phyloP scores from a whole-genome alignment of 306 rosid genomes.

The Cicer chorassanicum region DNA sequence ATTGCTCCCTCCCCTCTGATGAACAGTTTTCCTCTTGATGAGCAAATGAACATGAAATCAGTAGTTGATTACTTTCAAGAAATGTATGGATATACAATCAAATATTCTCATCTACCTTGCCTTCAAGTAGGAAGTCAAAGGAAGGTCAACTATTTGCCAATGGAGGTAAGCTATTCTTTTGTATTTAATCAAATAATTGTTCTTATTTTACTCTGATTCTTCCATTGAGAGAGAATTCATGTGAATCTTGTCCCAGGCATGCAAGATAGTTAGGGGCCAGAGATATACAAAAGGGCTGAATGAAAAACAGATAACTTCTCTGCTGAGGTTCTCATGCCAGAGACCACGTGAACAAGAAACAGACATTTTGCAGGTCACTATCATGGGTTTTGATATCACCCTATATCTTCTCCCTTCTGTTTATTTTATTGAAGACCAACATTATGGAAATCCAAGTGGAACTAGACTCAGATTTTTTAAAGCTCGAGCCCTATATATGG shows the following conservation, averaged over 20 bases:
- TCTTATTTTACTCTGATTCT: background rate
- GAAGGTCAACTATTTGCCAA: conserved; percentile 53
- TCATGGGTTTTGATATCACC: conserved; percentile 7
- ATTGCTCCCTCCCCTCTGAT: background rate
- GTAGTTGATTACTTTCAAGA: conserved; percentile 62
- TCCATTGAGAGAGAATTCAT: background rate
- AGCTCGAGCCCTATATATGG: no score
- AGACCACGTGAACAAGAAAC: conserved; percentile 53
- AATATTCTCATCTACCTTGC: conserved; percentile 54
- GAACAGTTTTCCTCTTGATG: conserved; percentile 60
- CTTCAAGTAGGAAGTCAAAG: conserved; percentile 55
- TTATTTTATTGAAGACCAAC: background rate
- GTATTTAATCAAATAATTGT: conserved; percentile 7
- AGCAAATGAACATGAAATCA: conserved; percentile 63
- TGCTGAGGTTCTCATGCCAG: conserved; percentile 52
- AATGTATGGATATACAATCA: conserved; percentile 52
- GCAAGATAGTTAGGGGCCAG: conserved; percentile 55
- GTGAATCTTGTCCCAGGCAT: conserved; percentile 44
- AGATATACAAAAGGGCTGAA: conserved; percentile 49
- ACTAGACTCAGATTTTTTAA: no score
- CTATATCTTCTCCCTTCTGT: background rate
- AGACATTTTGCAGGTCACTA: conserved; percentile 51
- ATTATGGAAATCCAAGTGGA: no score
- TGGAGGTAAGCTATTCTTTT: conserved; percentile 49
- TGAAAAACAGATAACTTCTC: conserved; percentile 55